phyloP scores from a whole-genome alignment of 2,329 filamentous ascomycete genomes.

The Calcarisporium arbuscula region DNA sequence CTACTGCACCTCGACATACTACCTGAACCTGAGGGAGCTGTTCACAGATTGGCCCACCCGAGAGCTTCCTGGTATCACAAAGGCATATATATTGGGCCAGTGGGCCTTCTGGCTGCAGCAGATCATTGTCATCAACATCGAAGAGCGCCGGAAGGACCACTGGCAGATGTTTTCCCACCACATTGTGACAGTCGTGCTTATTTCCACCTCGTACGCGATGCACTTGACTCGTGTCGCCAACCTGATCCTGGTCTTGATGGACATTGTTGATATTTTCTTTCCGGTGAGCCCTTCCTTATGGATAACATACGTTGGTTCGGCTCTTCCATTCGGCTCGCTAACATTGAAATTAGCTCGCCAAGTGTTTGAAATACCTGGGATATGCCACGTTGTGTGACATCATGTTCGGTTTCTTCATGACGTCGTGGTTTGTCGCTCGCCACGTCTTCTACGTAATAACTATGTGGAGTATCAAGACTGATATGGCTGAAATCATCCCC shows the following conservation, averaged over 20 bases:
- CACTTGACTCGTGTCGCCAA: slow-evolving; percentile 82
- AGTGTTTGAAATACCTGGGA: slow-evolving; percentile 85
- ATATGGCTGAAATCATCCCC: slow-evolving; percentile 57
- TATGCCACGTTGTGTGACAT: slow-evolving; percentile 71
- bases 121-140: slow-evolving; percentile 88
- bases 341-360: slow-evolving; percentile 83
- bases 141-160: slow-evolving; percentile 88
- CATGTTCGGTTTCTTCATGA: slow-evolving; percentile 78
- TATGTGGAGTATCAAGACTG: slow-evolving; percentile 72
- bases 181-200: slow-evolving; percentile 75
- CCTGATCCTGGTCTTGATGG: slow-evolving; percentile 85
- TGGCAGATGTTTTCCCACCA: slow-evolving; percentile 95
- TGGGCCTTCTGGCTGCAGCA: slow-evolving; percentile 92
- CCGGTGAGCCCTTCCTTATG: slow-evolving; percentile 56
- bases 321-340: neutral
- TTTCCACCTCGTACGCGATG: slow-evolving; percentile 78
- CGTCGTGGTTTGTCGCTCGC: slow-evolving; percentile 74
- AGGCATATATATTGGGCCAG: slow-evolving; percentile 84
- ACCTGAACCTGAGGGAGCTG: slow-evolving; percentile 66
- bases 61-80: slow-evolving; percentile 66
- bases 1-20: slow-evolving; percentile 71
- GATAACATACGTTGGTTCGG: no score
- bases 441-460: slow-evolving; percentile 74
- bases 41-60: slow-evolving; percentile 82
- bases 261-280: slow-evolving; percentile 81